phyloP scores from a whole-genome alignment of 768 basidiomycete genomes.

The Leccinum subtestaceum region DNA sequence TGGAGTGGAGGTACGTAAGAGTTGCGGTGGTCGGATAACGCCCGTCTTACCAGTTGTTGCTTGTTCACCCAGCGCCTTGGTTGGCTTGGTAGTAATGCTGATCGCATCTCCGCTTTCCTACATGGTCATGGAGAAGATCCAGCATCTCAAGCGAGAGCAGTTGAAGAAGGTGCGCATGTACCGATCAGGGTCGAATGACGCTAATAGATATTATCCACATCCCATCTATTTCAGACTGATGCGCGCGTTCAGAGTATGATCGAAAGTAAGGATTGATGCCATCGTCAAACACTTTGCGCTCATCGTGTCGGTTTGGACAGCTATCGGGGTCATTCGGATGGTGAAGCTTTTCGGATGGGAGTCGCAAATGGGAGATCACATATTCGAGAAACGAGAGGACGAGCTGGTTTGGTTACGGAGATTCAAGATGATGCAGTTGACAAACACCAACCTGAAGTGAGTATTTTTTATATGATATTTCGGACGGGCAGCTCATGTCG shows the following conservation, averaged over 20 bases:
- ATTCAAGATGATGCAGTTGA: not conserved
- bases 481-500: not conserved
- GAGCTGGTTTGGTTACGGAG: conserved; percentile 1
- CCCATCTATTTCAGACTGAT: not conserved
- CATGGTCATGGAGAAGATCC: not conserved
- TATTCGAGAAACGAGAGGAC: conserved; percentile 2
- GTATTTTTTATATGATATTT: not conserved
- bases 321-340: conserved; percentile 1
- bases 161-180: not conserved
- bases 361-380: not conserved
- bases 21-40: too few species aligned
- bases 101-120: not conserved
- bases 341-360: conserved; percentile 6
- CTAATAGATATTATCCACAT: not conserved
- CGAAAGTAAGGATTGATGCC: not conserved
- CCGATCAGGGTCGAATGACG: not conserved
- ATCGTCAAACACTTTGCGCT: not conserved
- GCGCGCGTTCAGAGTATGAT: conserved; percentile 1
- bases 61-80: not conserved
- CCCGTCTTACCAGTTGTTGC: not conserved
- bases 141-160: conserved; percentile 1
- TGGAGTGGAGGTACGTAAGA: not conserved
- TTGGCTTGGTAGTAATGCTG: conserved; percentile 1
- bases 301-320: not conserved
- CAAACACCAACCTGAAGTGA: not conserved